phyloP scores from a whole-genome alignment of 2,329 filamentous ascomycete genomes.

The Akanthomyces lecanii region DNA sequence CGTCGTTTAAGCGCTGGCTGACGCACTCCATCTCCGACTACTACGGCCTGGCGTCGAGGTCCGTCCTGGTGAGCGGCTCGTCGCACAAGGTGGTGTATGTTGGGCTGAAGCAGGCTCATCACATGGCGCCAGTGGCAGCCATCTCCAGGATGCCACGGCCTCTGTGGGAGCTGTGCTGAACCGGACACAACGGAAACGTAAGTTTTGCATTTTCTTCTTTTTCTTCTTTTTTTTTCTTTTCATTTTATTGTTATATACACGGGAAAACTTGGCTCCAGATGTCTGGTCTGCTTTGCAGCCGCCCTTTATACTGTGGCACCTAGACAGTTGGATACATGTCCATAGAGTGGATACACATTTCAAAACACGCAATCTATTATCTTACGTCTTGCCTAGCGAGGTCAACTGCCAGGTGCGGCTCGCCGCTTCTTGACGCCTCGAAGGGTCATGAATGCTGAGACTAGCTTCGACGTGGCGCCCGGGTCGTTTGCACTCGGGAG shows the following conservation, averaged over 20 bases:
- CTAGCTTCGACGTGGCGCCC: constrained; percentile 26
- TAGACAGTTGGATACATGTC: not conserved
- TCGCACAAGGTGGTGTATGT: constrained; percentile 79
- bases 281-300: not conserved
- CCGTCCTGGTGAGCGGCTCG: constrained; percentile 67
- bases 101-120: constrained; percentile 54
- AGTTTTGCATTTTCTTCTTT: not conserved
- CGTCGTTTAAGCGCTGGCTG: constrained; percentile 80
- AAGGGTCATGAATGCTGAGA: constrained; percentile 31
- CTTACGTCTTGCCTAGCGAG: not conserved
- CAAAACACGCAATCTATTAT: not conserved
- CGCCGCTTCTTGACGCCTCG: constrained; percentile 26
- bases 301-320: not conserved
- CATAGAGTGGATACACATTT: not conserved
- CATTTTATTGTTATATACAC: not conserved
- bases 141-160: constrained; percentile 51
- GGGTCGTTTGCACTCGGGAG: constrained; percentile 21
- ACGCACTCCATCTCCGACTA: constrained; percentile 90
- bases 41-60: constrained; percentile 83
- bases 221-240: not conserved
- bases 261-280: not conserved
- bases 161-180: constrained; percentile 58
- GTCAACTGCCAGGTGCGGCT: not conserved
- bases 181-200: not conserved
- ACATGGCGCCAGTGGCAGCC: constrained; percentile 21